Evolutionary conservation across 345 rosid species (phyloP).

Genomic region (Xanthoceras sorbifolium): DNA sequence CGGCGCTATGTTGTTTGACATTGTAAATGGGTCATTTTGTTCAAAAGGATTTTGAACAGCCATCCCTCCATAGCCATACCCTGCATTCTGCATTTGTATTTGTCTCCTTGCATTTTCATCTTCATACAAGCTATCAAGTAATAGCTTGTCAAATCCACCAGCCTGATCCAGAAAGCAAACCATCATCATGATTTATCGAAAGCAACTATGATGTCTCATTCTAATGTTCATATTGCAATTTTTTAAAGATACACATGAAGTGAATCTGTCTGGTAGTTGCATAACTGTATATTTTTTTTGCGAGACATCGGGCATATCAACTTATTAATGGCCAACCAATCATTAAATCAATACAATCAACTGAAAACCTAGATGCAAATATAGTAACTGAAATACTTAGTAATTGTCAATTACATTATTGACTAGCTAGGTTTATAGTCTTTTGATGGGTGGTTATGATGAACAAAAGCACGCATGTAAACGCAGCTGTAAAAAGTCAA

Average conservation of each 20-base stretch:
- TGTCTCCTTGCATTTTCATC: conserved; percentile 80
- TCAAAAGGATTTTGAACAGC: conserved; percentile 57
- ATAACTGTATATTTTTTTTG: no score
- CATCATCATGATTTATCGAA: neutral
- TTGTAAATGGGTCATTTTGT: conserved; percentile 65
- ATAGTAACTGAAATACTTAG: no score
- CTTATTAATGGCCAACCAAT: no score
- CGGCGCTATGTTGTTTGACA: conserved; percentile 71
- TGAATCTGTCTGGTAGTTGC: no score
- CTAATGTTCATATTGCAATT: no score
- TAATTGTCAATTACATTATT: no score
- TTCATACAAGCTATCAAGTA: conserved; percentile 89
- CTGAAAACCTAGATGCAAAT: no score
- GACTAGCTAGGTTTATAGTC: neutral
- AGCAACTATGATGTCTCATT: neutral
- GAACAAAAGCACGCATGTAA: neutral
- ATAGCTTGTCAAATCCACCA: conserved; percentile 86
- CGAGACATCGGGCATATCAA: no score
- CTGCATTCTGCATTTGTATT: conserved; percentile 72
- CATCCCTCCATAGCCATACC: conserved; percentile 60
- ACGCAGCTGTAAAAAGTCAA: no score
- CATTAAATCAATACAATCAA: no score
- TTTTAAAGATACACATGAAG: no score
- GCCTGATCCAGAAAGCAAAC: conserved; percentile 41
- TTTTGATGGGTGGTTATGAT: neutral